Base-by-base conservation (phyloP, 352 stramenopile species). In the Phytophthora citrophthora region DNA sequence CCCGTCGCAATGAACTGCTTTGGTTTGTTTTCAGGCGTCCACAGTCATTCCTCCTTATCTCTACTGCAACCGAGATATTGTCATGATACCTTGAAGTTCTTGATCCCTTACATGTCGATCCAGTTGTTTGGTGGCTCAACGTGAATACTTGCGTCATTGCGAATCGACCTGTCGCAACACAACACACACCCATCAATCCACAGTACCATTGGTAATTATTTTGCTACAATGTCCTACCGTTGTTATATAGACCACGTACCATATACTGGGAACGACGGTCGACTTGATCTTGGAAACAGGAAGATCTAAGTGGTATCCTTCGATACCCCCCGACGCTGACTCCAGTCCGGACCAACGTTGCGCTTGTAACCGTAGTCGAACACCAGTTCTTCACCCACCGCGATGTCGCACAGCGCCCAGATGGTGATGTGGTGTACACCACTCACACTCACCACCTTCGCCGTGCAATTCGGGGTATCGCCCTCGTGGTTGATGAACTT, bases 381-480 rank as follows among this genome's bases (percentile, higher is more conserved):
- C 51, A 77, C 68, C 11, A 90, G 45, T 55, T 90, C 81, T 45
- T 90, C 76, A 23, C 95, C 79, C 24, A 82, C 61, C 4, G 70
- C 61, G 54, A 98, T 97, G 43, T 96, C 76, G 5, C 83, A 54
- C 16, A 79, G 58, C 0, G 92, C 89, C 83, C 88, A 98, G 16
- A 98, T 89, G 10, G 76, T 91, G 58, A 98, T 96, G 63, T 87
- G 77, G 68, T 93, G 77, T 50, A 97, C 88, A 39, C 93, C 93
- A 64, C 94, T 88, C 1, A 97, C 82, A 41, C 78, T 76, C 32
- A 95, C 75, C 32, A 92, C 86, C 54, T 87, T 86, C 1, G 86
- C 76, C 44, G 79, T 73, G 52, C 84, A 94, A 54, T 97, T 98
- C 0, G 86, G 81, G 0, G 68, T 54, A 1, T 79, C 73, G 9